Evolutionary conservation across 139 green algal species (phyloP), one percentile per base, ranked within the genome.

Genomic region (Eudorina sp.): DNA sequence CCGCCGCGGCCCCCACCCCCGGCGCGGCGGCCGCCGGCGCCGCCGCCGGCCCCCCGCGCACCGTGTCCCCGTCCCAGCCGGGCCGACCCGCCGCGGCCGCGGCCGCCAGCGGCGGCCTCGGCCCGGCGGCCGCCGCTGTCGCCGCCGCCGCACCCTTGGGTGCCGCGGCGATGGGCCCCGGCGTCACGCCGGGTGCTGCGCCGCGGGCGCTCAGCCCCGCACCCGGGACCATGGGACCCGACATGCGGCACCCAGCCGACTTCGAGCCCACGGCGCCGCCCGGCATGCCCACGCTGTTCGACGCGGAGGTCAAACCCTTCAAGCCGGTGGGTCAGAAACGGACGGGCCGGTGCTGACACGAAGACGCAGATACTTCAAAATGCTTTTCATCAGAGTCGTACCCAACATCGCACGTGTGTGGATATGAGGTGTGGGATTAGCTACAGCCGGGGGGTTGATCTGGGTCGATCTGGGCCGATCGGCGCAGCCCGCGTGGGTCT

Each of bases 281-380:
- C 7, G 94, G 94, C 38, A 79, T 92, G 45, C 88, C 92, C 1
- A 95, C 95, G 21, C 86, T 97, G 34, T 94, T 97, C 58, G 89
- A 92, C 40, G 77, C 81, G 18, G 79, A 94, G 27, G 88, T 94
- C 58, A 73, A 93, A 82, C 90, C 95, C 3, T 53, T 82, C 41
- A 89, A 85, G 36, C 64, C 66, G 78, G 86, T 90, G 76, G 13
- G 85, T 79, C 11, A n/a, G n/a, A n/a, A n/a, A n/a, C n/a, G n/a
- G n/a, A n/a, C n/a, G n/a, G n/a, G n/a, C n/a, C n/a, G n/a, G n/a
- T n/a, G n/a, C n/a, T n/a, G n/a, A n/a, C n/a, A n/a, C n/a, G n/a
- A n/a, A n/a, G n/a, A n/a, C n/a, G n/a, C n/a, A n/a, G n/a, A n/a
- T n/a, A n/a, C n/a, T n/a, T n/a, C n/a, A n/a, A n/a, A n/a, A n/a